Evolutionary conservation across 1,284 basidiomycete species (phyloP).

Genomic region (Cutaneotrichosporon arboriforme): DNA sequence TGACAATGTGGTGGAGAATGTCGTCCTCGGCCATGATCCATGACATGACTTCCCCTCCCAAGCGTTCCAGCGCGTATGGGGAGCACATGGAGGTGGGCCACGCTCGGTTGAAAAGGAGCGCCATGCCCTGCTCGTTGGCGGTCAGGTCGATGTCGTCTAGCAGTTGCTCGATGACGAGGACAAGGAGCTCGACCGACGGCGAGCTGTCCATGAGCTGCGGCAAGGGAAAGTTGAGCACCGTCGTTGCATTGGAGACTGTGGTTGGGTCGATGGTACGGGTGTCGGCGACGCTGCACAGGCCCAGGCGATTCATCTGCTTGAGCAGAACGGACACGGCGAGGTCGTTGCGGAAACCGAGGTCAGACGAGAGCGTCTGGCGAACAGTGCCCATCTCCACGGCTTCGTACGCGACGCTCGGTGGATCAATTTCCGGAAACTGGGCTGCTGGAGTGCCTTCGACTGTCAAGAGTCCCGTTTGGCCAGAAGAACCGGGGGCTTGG

Average conservation of each 20-base stretch:
- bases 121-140: conserved; percentile 65
- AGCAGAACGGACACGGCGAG: conserved; percentile 55
- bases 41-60: conserved; percentile 51
- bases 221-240: conserved; percentile 53
- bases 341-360: conserved; percentile 57
- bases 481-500: not conserved
- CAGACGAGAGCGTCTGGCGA: conserved; percentile 57
- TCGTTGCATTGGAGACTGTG: not conserved
- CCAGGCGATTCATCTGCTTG: conserved; percentile 57
- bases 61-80: conserved; percentile 54
- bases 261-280: conserved; percentile 11
- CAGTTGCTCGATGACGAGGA: conserved; percentile 64
- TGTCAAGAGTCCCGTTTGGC: conserved; percentile 10
- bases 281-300: conserved; percentile 53
- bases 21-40: conserved; percentile 53
- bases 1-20: conserved; percentile 31
- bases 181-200: conserved; percentile 63
- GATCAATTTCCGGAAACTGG: not conserved
- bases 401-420: conserved; percentile 55
- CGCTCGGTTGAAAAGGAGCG: conserved; percentile 59
- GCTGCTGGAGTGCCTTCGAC: not conserved
- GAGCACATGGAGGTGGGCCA: conserved; percentile 68
- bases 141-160: conserved; percentile 64
- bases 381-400: conserved; percentile 58
- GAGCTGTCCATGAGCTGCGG: conserved; percentile 66